These are phyloP conservation scores for Penicillium sp. DNA, from an alignment of 2,329 filamentous ascomycete genomes.

Conservation along the genomic window DNA sequence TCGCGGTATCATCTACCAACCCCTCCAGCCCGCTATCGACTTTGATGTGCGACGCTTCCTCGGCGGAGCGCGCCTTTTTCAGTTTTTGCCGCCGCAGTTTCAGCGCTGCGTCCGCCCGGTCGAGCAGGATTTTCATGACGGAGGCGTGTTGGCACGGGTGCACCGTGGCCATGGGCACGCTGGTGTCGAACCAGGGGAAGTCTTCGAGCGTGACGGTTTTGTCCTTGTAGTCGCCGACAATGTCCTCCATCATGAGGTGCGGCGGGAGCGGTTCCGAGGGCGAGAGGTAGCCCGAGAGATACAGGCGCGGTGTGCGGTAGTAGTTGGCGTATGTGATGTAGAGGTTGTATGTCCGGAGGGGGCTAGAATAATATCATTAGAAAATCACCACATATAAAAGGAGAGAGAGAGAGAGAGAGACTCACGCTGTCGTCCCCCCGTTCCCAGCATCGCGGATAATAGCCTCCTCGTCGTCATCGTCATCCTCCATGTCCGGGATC, in stretches of 20 bases:
- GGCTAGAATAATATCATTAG: no score
- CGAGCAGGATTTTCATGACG: constrained; percentile 96
- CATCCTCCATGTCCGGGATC: constrained; percentile 97
- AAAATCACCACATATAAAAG: constrained; percentile 13
- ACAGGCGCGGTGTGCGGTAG: constrained; percentile 92
- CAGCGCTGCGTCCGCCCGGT: constrained; percentile 88
- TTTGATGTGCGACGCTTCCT: constrained; percentile 38
- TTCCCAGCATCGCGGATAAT: constrained; percentile 72
- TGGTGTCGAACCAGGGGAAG: constrained; percentile 89
- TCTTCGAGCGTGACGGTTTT: constrained; percentile 98
- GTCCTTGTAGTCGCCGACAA: constrained; percentile 93
- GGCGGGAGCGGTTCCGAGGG: constrained; percentile 73
- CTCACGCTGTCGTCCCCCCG: constrained; percentile 54
- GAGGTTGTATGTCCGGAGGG: constrained; percentile 88
- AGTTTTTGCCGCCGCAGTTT: constrained; percentile 84
- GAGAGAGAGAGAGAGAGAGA: constrained; percentile 14
- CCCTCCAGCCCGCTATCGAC: constrained; percentile 69
- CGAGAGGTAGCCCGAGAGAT: constrained; percentile 83
- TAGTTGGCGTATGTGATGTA: constrained; percentile 98
- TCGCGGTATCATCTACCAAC: constrained; percentile 74
- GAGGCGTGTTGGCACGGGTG: constrained; percentile 96
- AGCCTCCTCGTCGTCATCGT: constrained; percentile 88
- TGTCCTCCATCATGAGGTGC: constrained; percentile 91
- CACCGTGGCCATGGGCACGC: constrained; percentile 92
- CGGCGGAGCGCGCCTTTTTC: constrained; percentile 54